phyloP scores from a whole-genome alignment of 139 green algal genomes.

The Gonium pectorale region DNA sequence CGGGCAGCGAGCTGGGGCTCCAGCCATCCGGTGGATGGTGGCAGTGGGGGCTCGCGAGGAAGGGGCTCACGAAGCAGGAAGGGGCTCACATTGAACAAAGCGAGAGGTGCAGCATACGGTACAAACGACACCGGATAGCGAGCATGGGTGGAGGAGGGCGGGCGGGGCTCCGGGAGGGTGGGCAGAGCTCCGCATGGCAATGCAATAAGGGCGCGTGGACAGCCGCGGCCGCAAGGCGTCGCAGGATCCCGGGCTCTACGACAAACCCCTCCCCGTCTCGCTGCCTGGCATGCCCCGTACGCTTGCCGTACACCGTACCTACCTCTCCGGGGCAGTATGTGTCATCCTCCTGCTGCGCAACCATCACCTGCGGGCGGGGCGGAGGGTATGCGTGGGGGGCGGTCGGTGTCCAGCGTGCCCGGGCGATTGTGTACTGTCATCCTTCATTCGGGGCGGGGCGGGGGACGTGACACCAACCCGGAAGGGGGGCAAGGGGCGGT shows the following conservation, averaged over 20 bases:
- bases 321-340: slow-evolving; percentile 39
- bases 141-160: too few relatives aligned
- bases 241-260: not conserved
- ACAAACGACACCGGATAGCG: not conserved
- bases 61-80: too few relatives aligned
- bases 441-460: too few relatives aligned
- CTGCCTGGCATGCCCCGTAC: not conserved
- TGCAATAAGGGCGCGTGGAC: not conserved
- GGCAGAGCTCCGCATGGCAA: too few relatives aligned
- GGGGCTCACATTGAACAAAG: not conserved
- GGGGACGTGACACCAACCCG: too few relatives aligned
- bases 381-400: too few relatives aligned
- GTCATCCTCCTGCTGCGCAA: slow-evolving; percentile 34
- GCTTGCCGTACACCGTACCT: not conserved
- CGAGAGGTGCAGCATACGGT: not conserved
- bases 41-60: too few relatives aligned
- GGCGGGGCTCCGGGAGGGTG: too few relatives aligned
- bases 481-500: too few relatives aligned
- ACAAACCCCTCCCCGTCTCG: not conserved
- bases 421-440: too few relatives aligned
- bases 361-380: not conserved
- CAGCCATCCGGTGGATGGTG: too few relatives aligned
- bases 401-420: too few relatives aligned
- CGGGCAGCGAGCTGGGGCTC: not conserved
- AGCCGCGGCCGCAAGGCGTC: not conserved